Conservation (phyloP, 2,329 filamentous ascomycete species). For the Periconia macrospinosa region DNA sequence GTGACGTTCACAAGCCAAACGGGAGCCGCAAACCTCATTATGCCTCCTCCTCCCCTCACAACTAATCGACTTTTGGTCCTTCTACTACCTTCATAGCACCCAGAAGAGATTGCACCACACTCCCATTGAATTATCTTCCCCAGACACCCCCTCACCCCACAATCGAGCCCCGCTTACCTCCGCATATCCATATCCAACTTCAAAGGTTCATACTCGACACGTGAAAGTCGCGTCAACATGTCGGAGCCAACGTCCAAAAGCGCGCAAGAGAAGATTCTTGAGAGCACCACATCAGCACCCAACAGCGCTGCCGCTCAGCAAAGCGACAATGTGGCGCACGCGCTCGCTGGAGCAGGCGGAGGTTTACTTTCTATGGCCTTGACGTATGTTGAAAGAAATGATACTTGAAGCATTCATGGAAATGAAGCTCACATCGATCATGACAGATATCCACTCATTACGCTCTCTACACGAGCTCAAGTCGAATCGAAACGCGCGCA, state of each 20-base stretch:
- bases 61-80: constrained; percentile 10
- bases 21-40: constrained; percentile 27
- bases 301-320: constrained; percentile 72
- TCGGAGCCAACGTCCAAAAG: constrained; percentile 30
- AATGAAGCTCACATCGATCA: constrained; percentile 9
- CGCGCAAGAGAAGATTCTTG: constrained; percentile 37
- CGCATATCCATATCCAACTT: too few relatives aligned
- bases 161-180: constrained; percentile 7
- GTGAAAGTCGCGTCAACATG: constrained; percentile 23
- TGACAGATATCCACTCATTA: constrained; percentile 87
- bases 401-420: not conserved
- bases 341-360: constrained; percentile 87
- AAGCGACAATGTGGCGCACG: constrained; percentile 96
- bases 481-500: constrained; percentile 95
- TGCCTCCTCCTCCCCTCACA: constrained; percentile 19
- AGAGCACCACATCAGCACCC: constrained; percentile 40
- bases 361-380: constrained; percentile 94
- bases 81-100: not conserved
- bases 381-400: constrained; percentile 63
- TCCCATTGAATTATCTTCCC: not conserved
- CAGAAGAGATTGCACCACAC: not conserved
- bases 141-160: not conserved
- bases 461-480: constrained; percentile 93
- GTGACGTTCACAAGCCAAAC: constrained; percentile 40
- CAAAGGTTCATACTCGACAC: constrained; percentile 6